phyloP scores from a whole-genome alignment of 2,329 filamentous ascomycete species.

The Hymenoscyphus repandus region DNA sequence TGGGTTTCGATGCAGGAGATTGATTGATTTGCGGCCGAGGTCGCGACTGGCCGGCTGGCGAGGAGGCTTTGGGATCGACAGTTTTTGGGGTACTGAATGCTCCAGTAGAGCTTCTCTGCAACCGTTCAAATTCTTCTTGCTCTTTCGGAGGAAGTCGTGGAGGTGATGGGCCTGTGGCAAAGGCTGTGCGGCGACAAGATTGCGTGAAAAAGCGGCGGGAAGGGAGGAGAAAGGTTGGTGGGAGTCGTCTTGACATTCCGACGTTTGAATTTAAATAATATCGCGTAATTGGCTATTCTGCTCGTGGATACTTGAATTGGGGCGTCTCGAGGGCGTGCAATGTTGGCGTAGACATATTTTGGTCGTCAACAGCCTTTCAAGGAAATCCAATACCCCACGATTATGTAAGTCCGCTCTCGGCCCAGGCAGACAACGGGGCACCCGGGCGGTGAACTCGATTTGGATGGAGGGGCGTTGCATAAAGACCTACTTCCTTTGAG shows the following conservation, averaged over 20 bases:
- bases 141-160: slow-evolving; percentile 83
- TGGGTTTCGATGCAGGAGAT: slow-evolving; percentile 33
- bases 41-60: slow-evolving; percentile 23
- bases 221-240: slow-evolving; percentile 22
- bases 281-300: not conserved
- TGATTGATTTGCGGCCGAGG: slow-evolving; percentile 43
- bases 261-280: not conserved
- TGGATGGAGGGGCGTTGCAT: slow-evolving; percentile 16
- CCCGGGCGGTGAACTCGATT: slow-evolving; percentile 18
- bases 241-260: slow-evolving; percentile 27
- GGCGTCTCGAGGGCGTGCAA: not conserved
- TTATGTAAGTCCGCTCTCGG: not conserved
- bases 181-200: slow-evolving; percentile 31
- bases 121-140: slow-evolving; percentile 83
- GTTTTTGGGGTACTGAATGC: slow-evolving; percentile 63
- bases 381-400: not conserved
- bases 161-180: slow-evolving; percentile 60
- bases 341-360: not conserved
- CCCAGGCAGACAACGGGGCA: too few relatives aligned
- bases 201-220: slow-evolving; percentile 27
- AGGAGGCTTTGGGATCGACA: slow-evolving; percentile 16
- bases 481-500: slow-evolving; percentile 14
- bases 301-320: not conserved
- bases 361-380: not conserved
- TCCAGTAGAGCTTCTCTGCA: slow-evolving; percentile 72